phyloP scores from a whole-genome alignment of 805 yeast species.

The Clavispora phyllophila region DNA sequence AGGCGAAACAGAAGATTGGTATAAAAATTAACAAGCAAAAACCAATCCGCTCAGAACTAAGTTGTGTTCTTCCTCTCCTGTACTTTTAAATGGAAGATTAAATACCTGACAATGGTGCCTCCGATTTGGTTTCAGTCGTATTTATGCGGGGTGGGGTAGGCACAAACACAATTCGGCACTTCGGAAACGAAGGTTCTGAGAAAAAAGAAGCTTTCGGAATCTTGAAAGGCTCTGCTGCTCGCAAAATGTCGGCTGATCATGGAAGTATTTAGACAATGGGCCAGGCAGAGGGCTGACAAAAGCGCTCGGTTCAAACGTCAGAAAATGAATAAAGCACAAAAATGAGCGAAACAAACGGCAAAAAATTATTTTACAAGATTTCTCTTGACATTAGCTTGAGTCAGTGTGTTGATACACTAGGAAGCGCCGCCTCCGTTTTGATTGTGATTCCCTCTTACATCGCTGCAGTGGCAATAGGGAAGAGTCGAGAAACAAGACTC shows the following conservation, averaged over 20 bases:
- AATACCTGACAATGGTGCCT: neutral
- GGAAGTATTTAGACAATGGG: neutral
- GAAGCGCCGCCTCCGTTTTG: neutral
- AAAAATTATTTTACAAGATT: neutral
- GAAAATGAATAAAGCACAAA: neutral
- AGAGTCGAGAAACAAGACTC: conserved; percentile 1
- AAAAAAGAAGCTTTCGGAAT: neutral
- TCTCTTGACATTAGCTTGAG: no score
- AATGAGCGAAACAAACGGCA: neutral
- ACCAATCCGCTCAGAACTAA: neutral
- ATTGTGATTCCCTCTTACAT: neutral
- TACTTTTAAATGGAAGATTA: neutral
- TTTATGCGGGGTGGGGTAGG: neutral
- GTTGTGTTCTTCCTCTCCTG: neutral
- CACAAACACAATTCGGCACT: neutral
- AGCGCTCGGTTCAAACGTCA: neutral
- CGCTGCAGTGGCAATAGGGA: neutral
- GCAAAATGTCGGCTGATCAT: neutral
- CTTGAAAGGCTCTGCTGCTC: neutral
- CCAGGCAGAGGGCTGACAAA: neutral
- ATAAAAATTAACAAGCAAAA: neutral
- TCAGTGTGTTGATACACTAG: no score
- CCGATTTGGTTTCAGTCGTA: neutral
- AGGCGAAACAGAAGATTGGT: neutral
- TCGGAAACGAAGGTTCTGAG: neutral